Conservation (phyloP, 2,329 filamentous ascomycete species). For the Fusarium torulosum region DNA sequence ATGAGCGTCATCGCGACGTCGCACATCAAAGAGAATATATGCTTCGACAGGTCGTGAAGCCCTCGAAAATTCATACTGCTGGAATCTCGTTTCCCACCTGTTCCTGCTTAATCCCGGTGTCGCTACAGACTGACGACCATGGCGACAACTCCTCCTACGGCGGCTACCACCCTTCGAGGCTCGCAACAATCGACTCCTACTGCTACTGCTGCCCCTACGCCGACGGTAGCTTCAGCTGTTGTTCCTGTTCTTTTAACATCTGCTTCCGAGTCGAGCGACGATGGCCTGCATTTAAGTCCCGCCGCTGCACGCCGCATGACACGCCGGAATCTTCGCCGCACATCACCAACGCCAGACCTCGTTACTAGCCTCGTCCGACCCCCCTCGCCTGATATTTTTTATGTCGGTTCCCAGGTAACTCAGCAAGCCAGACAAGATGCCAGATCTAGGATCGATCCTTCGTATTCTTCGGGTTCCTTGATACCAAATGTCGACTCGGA, state of each 20-base stretch:
- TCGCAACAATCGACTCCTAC: slow-evolving; percentile 31
- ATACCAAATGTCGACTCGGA: slow-evolving; percentile 45
- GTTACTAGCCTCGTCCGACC: slow-evolving; percentile 57
- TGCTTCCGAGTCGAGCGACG: slow-evolving; percentile 55
- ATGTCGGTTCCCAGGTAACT: slow-evolving; percentile 47
- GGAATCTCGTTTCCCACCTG: slow-evolving; percentile 7
- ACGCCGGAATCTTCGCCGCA: slow-evolving; percentile 53
- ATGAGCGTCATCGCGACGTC: slow-evolving; percentile 42
- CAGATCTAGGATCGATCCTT: slow-evolving; percentile 26
- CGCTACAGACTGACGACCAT: slow-evolving; percentile 25
- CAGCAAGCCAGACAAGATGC: slow-evolving; percentile 41
- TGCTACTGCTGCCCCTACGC: slow-evolving; percentile 14
- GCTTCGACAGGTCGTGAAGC: slow-evolving; percentile 14
- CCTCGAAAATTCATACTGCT: slow-evolving; percentile 6
- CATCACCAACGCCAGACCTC: slow-evolving; percentile 56
- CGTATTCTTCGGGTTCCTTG: slow-evolving; percentile 31
- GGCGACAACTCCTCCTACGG: slow-evolving; percentile 40
- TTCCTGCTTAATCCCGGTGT: slow-evolving; percentile 12
- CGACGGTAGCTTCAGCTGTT: slow-evolving; percentile 9
- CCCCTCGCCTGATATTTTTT: slow-evolving; percentile 54
- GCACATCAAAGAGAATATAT: slow-evolving; percentile 31
- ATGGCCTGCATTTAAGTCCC: slow-evolving; percentile 52
- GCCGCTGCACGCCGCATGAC: slow-evolving; percentile 54
- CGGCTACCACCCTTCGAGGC: slow-evolving; percentile 16
- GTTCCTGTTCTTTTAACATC: slow-evolving; percentile 32